Evolutionary conservation across 2,329 filamentous ascomycete species (phyloP).

Genomic region (Magnaporthales sp.): DNA sequence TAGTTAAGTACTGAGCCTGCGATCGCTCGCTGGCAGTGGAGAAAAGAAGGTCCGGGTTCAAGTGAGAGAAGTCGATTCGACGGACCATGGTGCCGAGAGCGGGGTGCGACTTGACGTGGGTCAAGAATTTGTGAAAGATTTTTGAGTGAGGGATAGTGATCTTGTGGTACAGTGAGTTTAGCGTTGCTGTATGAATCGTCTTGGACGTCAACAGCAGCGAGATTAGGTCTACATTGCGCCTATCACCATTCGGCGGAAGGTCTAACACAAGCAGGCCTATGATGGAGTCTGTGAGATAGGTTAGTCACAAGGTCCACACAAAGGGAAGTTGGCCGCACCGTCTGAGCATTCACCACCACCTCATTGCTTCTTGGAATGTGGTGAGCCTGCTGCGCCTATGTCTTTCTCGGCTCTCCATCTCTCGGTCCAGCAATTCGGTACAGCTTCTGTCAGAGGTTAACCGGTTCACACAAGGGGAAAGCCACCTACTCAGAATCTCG

Average conservation of each 20-base stretch:
- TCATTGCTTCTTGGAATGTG: conserved; percentile 1
- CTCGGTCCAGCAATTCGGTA: neutral
- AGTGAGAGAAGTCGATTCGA: conserved; percentile 77
- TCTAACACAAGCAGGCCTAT: conserved; percentile 68
- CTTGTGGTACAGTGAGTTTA: conserved; percentile 67
- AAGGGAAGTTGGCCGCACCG: neutral
- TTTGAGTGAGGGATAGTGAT: conserved; percentile 77
- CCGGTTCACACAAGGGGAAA: neutral
- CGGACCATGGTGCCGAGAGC: conserved; percentile 67
- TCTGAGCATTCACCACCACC: neutral
- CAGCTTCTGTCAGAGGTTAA: neutral
- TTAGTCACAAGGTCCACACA: conserved; percentile 1
- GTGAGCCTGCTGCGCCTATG: neutral
- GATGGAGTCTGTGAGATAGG: conserved; percentile 48
- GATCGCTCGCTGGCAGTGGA: conserved; percentile 65
- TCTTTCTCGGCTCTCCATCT: neutral
- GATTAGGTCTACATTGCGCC: conserved; percentile 71
- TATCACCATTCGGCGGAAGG: conserved; percentile 63
- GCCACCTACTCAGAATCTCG: conserved; percentile 59
- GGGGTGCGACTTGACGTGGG: conserved; percentile 57
- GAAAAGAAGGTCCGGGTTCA: conserved; percentile 71
- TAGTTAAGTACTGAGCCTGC: conserved; percentile 67
- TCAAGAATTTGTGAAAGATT: conserved; percentile 74
- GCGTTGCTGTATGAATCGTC: conserved; percentile 61
- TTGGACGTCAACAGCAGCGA: conserved; percentile 69